Percentiles rank a stretch among this genome's conserved stretches.
Conservation (phyloP, 169 alveolate genomes). For the Cryptosporidium xiaoi region DNA sequence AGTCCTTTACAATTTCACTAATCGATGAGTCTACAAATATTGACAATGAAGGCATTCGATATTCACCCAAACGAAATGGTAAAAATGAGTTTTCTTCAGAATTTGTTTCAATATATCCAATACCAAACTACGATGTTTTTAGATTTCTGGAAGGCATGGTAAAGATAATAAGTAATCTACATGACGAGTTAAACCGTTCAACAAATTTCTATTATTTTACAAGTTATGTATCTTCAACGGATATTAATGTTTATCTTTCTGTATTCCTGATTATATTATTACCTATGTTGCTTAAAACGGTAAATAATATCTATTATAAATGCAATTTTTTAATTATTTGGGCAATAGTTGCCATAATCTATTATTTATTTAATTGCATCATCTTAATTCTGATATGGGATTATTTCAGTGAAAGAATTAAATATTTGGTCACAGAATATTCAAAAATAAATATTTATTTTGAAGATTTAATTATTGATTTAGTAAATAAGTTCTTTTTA, state of each 20-base stretch:
- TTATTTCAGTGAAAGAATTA: neutral
- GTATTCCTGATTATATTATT: slow-evolving; percentile 10
- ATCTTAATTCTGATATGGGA: neutral
- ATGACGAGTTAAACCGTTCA: slow-evolving; percentile 58
- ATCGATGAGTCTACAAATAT: slow-evolving; percentile 5
- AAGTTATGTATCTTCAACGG: slow-evolving; percentile 17
- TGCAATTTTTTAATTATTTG: slow-evolving; percentile 13
- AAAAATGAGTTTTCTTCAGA: neutral
- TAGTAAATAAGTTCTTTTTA: no score
- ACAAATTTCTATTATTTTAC: slow-evolving; percentile 26
- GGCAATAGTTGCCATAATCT: neutral
- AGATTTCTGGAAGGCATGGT: slow-evolving; percentile 45
- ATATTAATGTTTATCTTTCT: slow-evolving; percentile 14
- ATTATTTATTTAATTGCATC: neutral
- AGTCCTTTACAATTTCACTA: slow-evolving; percentile 35
- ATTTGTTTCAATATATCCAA: slow-evolving; percentile 31
- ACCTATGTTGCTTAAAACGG: neutral
- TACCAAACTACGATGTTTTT: slow-evolving; percentile 11
- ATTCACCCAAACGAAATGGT: neutral
- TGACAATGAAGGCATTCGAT: neutral
- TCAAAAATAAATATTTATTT: neutral
- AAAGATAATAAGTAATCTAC: slow-evolving; percentile 68
- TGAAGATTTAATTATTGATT: neutral
- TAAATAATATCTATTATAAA: neutral
- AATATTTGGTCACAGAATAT: neutral